Base-by-base conservation (phyloP, 2,329 filamentous ascomycete species). In the Cyclaneusma minus region DNA sequence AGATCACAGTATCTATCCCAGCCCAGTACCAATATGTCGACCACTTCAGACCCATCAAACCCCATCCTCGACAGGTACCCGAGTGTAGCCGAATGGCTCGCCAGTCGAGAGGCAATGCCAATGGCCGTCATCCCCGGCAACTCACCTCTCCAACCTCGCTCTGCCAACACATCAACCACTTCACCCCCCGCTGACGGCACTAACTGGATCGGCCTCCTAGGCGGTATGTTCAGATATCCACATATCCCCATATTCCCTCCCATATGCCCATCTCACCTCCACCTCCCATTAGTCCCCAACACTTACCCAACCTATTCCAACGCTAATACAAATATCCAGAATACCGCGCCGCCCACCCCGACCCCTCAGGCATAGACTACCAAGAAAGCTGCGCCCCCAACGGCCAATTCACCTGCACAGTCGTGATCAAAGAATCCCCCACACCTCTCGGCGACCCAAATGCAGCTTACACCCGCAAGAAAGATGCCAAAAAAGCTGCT, bases 181-280 rank as follows among this genome's bases (percentile, higher is more conserved):
- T 25, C 24, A 18, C 17, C 15, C 6, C 16, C 24, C 14, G 24
- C 19, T 45, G 10, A 42, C 7, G 25, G 27, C n/a, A 37, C 15
- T 5, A 45, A 47, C 24, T 48, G 45, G 45, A 32, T 46, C 21
- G 42, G 41, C 17, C 40, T 23, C 27, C 29, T 48, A 6, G 25
- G 34, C 4, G 42, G 44, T 45, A 26, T 26, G 27, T n/a, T 7
- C 13, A 29, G 11, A 12, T 21, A 22, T 5, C 13, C 6, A 13
- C 4, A 12, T n/a, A 14, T 9, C 14, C 16, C 11, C 10, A 5
- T 6, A 27, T 10, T 29, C 18, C 11, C 17, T 28, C 16, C 25
- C 27, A 13, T 22, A n/a, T n/a, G n/a, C n/a, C n/a, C n/a, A n/a
- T n/a, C n/a, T n/a, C n/a, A n/a, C n/a, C n/a, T n/a, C n/a, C n/a